These are phyloP conservation scores for Dryas drummondii DNA, from an alignment of 306 rosid genomes.

Conservation along the genomic window DNA sequence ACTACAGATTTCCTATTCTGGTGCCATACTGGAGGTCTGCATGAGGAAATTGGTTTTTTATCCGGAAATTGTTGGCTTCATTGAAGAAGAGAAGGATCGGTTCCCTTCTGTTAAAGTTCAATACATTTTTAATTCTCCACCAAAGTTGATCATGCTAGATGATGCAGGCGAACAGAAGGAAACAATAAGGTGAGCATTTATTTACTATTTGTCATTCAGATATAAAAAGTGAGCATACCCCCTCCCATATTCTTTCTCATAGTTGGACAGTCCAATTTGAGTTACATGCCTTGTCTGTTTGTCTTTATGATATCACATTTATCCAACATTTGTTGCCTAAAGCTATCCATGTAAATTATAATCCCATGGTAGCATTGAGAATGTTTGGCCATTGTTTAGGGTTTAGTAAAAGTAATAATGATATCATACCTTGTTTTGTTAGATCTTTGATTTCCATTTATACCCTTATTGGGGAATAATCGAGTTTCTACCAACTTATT, in stretches of 20 bases:
- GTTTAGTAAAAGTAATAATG: neutral
- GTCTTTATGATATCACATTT: neutral
- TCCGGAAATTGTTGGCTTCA: conserved; percentile 89
- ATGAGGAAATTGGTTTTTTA: conserved; percentile 94
- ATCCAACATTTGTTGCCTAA: neutral
- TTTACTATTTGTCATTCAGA: neutral
- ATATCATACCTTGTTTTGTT: neutral
- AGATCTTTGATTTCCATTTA: neutral
- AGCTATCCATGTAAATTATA: neutral
- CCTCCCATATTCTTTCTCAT: neutral
- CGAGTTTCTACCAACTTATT: neutral
- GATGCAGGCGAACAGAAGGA: conserved; percentile 73
- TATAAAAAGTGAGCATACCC: neutral
- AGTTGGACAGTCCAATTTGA: neutral
- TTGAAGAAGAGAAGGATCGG: conserved; percentile 80
- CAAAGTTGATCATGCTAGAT: conserved; percentile 81
- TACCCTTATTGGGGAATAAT: neutral
- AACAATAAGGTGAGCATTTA: conserved; percentile 64
- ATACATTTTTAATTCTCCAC: conserved; percentile 84
- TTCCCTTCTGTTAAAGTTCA: conserved; percentile 77
- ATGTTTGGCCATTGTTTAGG: neutral
- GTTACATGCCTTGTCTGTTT: neutral
- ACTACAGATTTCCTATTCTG: conserved; percentile 73
- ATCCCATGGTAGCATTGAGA: neutral
- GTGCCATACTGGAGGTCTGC: conserved; percentile 88